Evolutionary conservation across 164 flowering plant genomes (phyloP).

Genomic region (Buxus sempervirens): DNA sequence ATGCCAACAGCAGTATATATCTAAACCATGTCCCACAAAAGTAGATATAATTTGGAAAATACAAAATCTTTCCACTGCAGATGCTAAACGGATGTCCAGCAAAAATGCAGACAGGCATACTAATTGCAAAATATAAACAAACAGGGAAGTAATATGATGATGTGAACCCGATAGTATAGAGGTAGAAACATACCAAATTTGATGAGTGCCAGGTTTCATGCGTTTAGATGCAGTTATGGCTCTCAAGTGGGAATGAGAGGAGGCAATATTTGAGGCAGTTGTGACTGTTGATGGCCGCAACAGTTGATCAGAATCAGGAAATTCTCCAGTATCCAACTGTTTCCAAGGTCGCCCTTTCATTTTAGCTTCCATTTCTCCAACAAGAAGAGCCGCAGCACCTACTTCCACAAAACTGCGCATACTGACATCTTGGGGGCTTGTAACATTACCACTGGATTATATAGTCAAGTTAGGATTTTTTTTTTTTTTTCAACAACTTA

Average conservation of each 20-base stretch:
- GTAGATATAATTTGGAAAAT: background rate
- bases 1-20: background rate
- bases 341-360: conserved; percentile 65
- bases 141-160: background rate
- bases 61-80: background rate
- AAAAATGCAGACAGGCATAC: background rate
- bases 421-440: conserved; percentile 48
- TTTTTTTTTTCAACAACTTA: conserved; percentile 5
- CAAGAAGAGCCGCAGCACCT: conserved; percentile 95
- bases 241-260: conserved; percentile 79
- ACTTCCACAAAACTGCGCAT: conserved; percentile 74
- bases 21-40: background rate
- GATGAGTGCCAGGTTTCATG: conserved; percentile 61
- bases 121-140: background rate
- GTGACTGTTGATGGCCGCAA: conserved; percentile 79
- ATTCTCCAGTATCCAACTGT: conserved; percentile 43
- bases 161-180: too few species aligned
- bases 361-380: conserved; percentile 79
- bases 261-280: conserved; percentile 60
- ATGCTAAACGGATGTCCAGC: background rate
- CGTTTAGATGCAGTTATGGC: conserved; percentile 92
- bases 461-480: conserved; percentile 4
- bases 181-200: conserved; percentile 64
- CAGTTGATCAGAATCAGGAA: conserved; percentile 76
- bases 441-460: conserved; percentile 50